A percentile compares a stretch with the other conserved stretches of the same genome.
phyloP scores from a whole-genome alignment of 176 grass and related monocot species.

The sorghum (Sorghum bicolor) region DNA sequence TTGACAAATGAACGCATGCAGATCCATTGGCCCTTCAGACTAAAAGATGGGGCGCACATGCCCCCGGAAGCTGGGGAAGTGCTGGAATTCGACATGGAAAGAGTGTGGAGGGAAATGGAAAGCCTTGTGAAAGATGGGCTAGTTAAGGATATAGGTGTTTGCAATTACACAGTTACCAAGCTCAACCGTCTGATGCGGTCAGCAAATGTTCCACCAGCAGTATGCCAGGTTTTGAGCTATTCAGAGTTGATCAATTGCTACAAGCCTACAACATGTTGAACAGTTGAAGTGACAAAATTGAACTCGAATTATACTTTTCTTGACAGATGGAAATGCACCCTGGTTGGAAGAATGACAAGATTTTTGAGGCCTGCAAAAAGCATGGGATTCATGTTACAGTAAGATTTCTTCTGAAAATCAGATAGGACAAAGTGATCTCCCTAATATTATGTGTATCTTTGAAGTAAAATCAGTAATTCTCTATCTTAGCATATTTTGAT shows the following conservation, averaged over 20 bases:
- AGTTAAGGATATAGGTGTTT: constrained; percentile 60
- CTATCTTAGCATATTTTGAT: background rate
- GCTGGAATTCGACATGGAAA: constrained; percentile 77
- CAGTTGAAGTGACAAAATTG: background rate
- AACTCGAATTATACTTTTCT: background rate
- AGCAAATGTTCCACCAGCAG: constrained; percentile 48
- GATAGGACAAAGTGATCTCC: background rate
- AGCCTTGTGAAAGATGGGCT: constrained; percentile 59
- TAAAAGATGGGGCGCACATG: constrained; percentile 62
- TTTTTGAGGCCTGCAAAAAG: constrained; percentile 73
- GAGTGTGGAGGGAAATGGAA: constrained; percentile 86
- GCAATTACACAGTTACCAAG: constrained; percentile 66
- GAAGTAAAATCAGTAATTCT: background rate
- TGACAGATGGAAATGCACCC: constrained; percentile 83
- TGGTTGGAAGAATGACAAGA: constrained; percentile 84
- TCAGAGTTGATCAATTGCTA: background rate
- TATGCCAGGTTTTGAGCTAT: constrained; percentile 60
- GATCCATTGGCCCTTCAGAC: constrained; percentile 75
- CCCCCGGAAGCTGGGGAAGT: constrained; percentile 65
- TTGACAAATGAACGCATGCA: constrained; percentile 25
- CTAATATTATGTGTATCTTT: background rate
- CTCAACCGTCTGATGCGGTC: constrained; percentile 50
- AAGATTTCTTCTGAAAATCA: constrained; percentile 30
- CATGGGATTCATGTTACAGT: constrained; percentile 70
- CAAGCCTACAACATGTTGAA: background rate